Evolutionary conservation across 2,329 filamentous ascomycete species (phyloP), one percentile per base, ranked within the genome.

Genomic region (Stachybotrys echinatus): DNA sequence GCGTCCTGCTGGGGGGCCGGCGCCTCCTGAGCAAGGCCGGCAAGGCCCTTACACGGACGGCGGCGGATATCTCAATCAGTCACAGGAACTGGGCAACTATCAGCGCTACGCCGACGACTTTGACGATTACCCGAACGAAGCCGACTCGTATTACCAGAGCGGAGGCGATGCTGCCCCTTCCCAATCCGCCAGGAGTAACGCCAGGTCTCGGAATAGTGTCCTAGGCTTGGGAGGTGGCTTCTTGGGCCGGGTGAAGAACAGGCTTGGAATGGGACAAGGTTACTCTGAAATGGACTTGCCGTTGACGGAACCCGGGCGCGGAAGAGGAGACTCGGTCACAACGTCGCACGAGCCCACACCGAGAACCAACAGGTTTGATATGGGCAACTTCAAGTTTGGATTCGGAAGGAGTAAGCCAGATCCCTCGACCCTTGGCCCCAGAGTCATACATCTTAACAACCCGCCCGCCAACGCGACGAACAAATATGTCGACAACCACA

Each of bases 241-340:
- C 53, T 75, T 96, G 62, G 94, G 92, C 42, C 85, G 81, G 62
- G 87, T 92, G 40, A 97, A 95, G 75, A 92, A 88, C 65, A 90
- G 88, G 77, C 74, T 99, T 53, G 92, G 94, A 48, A 91, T 96
- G 84, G 87, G 83, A 20, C 80, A 88, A 59, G 81, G 86, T 55
- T 97, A 99, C 70, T 96, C 92, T 31, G 94, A 97, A 71, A 99
- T 99, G 94, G 92, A 99, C 65, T 76, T 99, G 49, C 94, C 94
- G 14, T 76, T 99, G 68, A 97, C 92, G 5, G 90, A 97, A 65
- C 74, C 86, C 0, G 71, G 27, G 10, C 67, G 66, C 44, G 81
- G 64, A n/a, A 61, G 67, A 49, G 61, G 57, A 12, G 60, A 61
- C 46, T 59, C 59, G 4, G 50, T 60, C 77, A 48, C 79, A 23